phyloP scores from a whole-genome alignment of 106 monocot genomes.

The Dendrobium officinale region DNA sequence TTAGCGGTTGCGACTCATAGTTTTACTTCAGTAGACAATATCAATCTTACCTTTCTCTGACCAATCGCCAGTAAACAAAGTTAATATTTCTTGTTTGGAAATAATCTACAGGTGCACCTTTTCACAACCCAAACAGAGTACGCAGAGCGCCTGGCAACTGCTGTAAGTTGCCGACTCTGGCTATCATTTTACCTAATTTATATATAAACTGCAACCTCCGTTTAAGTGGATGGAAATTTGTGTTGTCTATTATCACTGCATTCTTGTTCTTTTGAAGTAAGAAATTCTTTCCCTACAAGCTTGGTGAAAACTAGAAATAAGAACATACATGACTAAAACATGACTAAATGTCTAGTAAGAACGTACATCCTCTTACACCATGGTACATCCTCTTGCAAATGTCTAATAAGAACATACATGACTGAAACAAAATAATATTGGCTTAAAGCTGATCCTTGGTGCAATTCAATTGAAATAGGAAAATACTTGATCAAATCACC shows the following conservation, averaged over 20 bases:
- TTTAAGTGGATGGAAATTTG: background rate
- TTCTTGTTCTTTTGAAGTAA: background rate
- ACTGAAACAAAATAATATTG: no score
- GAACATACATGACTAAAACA: no score
- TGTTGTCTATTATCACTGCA: background rate
- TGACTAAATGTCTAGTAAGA: no score
- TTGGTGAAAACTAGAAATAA: no score
- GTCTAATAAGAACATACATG: no score
- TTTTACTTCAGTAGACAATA: background rate
- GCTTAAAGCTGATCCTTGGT: no score
- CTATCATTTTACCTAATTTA: background rate
- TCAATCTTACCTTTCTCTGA: background rate
- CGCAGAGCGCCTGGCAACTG: constrained; percentile 56
- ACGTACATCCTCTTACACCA: no score
- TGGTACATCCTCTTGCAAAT: no score
- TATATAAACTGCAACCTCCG: background rate
- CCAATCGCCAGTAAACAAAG: background rate
- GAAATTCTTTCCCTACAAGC: background rate
- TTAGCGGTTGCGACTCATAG: background rate
- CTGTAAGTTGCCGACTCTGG: constrained; percentile 30
- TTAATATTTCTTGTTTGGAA: background rate
- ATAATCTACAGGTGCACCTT: constrained; percentile 46
- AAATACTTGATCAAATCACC: no score
- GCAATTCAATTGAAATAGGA: no score
- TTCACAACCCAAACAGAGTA: constrained; percentile 70